Evolutionary conservation across 2,329 filamentous ascomycete genomes (phyloP).

Genomic region (Talaromyces sp.): DNA sequence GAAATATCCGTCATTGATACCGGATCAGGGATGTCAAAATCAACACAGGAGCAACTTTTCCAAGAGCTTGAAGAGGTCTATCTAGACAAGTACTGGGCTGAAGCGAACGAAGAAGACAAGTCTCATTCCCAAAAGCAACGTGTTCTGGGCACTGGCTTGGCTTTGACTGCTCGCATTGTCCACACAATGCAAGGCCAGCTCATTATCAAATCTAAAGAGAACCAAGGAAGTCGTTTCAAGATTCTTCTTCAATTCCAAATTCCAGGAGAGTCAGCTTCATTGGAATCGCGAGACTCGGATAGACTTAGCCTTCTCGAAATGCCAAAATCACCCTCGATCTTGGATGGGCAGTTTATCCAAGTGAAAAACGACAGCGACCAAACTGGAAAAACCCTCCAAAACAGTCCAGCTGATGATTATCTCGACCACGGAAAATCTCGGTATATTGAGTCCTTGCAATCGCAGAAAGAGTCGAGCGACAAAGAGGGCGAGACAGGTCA

Average conservation of each 20-base stretch:
- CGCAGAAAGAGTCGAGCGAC: neutral
- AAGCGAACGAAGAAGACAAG: slow-evolving; percentile 33
- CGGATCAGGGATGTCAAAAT: slow-evolving; percentile 65
- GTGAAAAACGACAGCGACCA: slow-evolving; percentile 1
- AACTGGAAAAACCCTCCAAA: neutral
- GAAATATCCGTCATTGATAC: slow-evolving; percentile 78
- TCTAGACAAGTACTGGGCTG: neutral
- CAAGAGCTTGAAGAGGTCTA: slow-evolving; percentile 67
- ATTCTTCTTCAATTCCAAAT: slow-evolving; percentile 76
- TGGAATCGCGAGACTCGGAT: neutral
- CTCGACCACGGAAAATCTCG: too few relatives aligned
- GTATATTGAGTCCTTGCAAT: neutral
- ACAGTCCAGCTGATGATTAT: neutral
- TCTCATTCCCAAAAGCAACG: slow-evolving; percentile 22
- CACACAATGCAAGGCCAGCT: slow-evolving; percentile 91
- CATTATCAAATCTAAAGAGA: slow-evolving; percentile 78
- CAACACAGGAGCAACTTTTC: slow-evolving; percentile 62
- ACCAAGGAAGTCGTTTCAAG: slow-evolving; percentile 79
- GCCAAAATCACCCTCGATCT: slow-evolving; percentile 7
- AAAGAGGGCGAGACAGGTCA: neutral
- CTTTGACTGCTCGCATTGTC: slow-evolving; percentile 83
- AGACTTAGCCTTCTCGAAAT: neutral
- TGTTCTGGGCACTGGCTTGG: slow-evolving; percentile 78
- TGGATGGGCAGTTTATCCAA: slow-evolving; percentile 43
- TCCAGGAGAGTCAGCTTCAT: slow-evolving; percentile 37